Evolutionary conservation across 2,329 filamentous ascomycete species (phyloP).

Genomic region (Volutella citrinella): DNA sequence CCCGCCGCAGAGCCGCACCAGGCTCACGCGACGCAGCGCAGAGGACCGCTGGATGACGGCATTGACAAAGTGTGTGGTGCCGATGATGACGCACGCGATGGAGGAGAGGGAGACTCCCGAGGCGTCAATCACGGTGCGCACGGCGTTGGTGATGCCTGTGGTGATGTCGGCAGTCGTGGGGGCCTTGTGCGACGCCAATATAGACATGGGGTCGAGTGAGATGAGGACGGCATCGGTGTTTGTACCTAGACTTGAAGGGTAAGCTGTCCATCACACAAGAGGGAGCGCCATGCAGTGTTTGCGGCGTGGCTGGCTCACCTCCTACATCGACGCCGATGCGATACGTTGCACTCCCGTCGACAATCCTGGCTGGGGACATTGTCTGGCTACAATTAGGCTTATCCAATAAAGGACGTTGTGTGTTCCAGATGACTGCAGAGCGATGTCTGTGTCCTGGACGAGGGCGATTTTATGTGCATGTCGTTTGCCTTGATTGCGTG

Average conservation of each 20-base stretch:
- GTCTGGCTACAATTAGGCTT: too few species aligned
- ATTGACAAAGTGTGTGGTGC: slow-evolving; percentile 53
- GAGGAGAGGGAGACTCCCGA: slow-evolving; percentile 22
- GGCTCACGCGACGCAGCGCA: slow-evolving; percentile 33
- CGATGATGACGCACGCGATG: slow-evolving; percentile 42
- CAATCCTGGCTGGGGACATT: neutral
- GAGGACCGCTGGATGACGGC: slow-evolving; percentile 48
- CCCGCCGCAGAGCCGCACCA: slow-evolving; percentile 5
- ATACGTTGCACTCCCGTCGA: neutral
- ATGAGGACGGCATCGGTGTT: slow-evolving; percentile 14
- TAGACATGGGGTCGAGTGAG: slow-evolving; percentile 7
- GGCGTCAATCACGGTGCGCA: slow-evolving; percentile 34
- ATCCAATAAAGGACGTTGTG: too few species aligned
- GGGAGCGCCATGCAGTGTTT: too few species aligned
- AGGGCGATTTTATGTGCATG: too few species aligned
- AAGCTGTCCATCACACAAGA: too few species aligned
- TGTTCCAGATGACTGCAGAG: too few species aligned
- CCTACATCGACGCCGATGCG: slow-evolving; percentile 1
- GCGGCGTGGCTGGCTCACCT: slow-evolving; percentile 1
- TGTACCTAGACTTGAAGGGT: too few species aligned
- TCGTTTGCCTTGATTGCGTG: too few species aligned
- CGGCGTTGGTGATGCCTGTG: slow-evolving; percentile 38
- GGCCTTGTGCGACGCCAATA: slow-evolving; percentile 10
- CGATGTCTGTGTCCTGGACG: too few species aligned
- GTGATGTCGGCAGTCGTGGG: slow-evolving; percentile 43